Conservation (phyloP, 225 moss, liverwort and hornwort species). For the Rhytidiadelphus loreus region DNA sequence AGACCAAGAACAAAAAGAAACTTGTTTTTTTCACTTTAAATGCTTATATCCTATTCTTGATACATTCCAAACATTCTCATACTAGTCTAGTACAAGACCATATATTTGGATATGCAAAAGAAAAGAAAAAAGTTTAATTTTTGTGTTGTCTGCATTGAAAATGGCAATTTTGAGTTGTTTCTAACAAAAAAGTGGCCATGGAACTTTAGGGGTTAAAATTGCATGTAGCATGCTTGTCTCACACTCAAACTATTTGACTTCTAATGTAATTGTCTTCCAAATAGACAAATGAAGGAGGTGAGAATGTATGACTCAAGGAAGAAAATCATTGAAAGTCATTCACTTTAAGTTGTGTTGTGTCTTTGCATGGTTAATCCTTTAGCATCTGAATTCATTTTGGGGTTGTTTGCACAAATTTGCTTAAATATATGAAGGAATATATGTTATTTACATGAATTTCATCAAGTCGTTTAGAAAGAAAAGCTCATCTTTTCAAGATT, state of each 20-base stretch:
- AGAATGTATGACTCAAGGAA: background rate
- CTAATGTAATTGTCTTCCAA: background rate
- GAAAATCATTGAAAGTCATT: background rate
- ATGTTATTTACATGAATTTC: background rate
- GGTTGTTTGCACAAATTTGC: background rate
- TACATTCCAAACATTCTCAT: background rate
- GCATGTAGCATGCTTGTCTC: rapidly evolving
- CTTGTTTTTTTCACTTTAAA: too few relatives aligned
- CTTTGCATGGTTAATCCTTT: background rate
- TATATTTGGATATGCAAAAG: background rate
- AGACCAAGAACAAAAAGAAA: too few relatives aligned
- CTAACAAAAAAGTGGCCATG: background rate
- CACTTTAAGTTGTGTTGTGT: background rate
- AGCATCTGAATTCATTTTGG: background rate
- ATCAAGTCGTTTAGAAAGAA: background rate
- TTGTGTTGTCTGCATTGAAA: too few relatives aligned
- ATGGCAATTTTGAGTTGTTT: background rate
- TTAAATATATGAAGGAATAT: background rate
- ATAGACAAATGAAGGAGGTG: background rate
- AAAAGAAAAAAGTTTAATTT: too few relatives aligned
- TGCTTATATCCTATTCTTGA: too few relatives aligned
- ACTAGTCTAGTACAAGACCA: background rate
- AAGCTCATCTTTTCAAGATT: background rate
- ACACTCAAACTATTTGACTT: background rate
- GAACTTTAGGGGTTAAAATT: background rate